Base-by-base conservation (phyloP, 108 stramenopile genomes). In the Cylindrotheca fusiformis region DNA sequence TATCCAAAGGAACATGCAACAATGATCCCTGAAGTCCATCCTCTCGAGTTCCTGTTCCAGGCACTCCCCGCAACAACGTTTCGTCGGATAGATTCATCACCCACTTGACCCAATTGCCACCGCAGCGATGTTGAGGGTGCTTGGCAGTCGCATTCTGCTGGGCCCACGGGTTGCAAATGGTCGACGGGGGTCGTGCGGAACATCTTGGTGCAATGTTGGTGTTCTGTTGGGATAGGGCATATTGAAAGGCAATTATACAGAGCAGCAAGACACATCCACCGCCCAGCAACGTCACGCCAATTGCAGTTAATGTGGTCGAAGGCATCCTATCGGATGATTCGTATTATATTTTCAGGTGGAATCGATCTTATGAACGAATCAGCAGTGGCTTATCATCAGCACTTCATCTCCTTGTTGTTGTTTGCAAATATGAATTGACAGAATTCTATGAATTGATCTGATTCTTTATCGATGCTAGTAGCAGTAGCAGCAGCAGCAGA, bases 21-120 rank as follows among this genome's bases (percentile, higher is more conserved):
- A 80, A 56, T 29, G 74, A 71, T 3, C 90, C 93, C 0, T 60
- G 63, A 73, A 71, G 67, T 21, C 90, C 90, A 8, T 60, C 52
- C 28, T 75, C 45, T 28, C 93, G 55, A 3, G 93, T 91, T 4
- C 93, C 93, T 14, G 93, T 94, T 17, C 86, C 86, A 3, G 88
- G 90, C 23, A 94, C 78, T 2, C 93, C 93, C 8, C 60, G 51
- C 46, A 91, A 33, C 68, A 94, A 62, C 22, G 75, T 60, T 47
- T 78, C 71, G 66, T 94, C 90, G 14, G 67, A 72, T 18, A 81
- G 53, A 1, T 49, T 31, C 36, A 87, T 29, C 2, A 82, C 71
- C 85, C 85, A 91, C 2, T 70, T 55, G 14, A 90, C 84, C 88
- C 88, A 93, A 41, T 41, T 41, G 6, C 36, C 36, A 14, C 36